Evolutionary conservation across 257 asterid genomes (phyloP).

Genomic region (Penstemon eatonii): DNA sequence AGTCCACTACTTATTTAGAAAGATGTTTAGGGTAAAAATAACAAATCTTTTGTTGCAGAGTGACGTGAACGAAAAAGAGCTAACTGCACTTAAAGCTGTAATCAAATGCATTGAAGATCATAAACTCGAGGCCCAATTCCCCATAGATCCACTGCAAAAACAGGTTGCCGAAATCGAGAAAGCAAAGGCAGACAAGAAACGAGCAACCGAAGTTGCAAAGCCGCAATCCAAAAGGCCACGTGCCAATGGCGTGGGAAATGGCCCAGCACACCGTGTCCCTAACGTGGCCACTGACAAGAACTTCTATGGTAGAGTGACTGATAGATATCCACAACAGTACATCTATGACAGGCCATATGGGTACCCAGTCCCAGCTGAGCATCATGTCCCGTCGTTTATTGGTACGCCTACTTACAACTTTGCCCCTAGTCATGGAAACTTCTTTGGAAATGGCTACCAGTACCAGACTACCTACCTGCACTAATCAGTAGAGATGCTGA

Average conservation of each 20-base stretch:
- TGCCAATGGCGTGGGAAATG: slow-evolving; percentile 64
- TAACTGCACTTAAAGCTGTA: slow-evolving; percentile 84
- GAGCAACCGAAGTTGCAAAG: slow-evolving; percentile 87
- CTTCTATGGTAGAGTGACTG: slow-evolving; percentile 59
- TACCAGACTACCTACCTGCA: slow-evolving; percentile 94
- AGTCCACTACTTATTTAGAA: too few relatives aligned
- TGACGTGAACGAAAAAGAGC: slow-evolving; percentile 86
- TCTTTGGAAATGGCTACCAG: slow-evolving; percentile 89
- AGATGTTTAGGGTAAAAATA: background rate
- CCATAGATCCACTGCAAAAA: slow-evolving; percentile 82
- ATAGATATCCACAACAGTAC: slow-evolving; percentile 75
- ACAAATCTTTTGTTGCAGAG: slow-evolving; percentile 44
- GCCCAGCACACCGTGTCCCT: slow-evolving; percentile 49
- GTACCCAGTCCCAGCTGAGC: slow-evolving; percentile 63
- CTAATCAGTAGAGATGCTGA: slow-evolving; percentile 72
- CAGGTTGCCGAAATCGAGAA: slow-evolving; percentile 81
- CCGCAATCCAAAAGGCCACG: slow-evolving; percentile 97
- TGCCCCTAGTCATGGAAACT: slow-evolving; percentile 73
- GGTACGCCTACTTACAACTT: slow-evolving; percentile 63
- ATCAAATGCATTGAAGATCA: slow-evolving; percentile 91
- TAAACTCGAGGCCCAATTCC: slow-evolving; percentile 74
- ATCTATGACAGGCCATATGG: slow-evolving; percentile 72
- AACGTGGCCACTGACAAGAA: slow-evolving; percentile 61
- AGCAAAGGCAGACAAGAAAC: slow-evolving; percentile 91
- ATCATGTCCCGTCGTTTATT: slow-evolving; percentile 55